A percentile compares a stretch with the other conserved stretches of the same genome.
These are phyloP conservation scores for Coemansia sp. DNA, from an alignment of 192 early-diverging fungal genomes.

Conservation along the genomic window DNA sequence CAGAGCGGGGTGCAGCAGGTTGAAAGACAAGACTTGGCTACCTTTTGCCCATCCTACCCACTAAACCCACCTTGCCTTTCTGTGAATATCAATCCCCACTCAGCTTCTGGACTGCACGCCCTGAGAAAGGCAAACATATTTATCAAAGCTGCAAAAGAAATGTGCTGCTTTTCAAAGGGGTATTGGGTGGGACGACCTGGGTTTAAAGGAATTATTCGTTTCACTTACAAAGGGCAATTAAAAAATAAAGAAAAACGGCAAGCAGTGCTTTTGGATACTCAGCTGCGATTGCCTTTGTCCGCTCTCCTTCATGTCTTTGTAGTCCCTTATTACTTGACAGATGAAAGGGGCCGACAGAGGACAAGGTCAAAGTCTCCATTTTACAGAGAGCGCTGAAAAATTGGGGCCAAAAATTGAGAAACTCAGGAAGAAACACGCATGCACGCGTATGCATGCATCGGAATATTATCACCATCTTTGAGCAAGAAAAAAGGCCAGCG, in stretches of 20 bases:
- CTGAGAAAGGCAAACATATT: constrained; percentile 2
- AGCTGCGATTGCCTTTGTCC: no score
- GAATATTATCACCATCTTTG: constrained; percentile 1
- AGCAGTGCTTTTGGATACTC: no score
- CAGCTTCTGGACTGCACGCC: neutral
- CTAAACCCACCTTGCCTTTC: neutral
- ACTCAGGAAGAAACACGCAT: neutral
- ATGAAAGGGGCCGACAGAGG: no score
- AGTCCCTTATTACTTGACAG: no score
- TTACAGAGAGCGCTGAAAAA: neutral
- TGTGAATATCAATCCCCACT: neutral
- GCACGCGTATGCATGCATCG: neutral
- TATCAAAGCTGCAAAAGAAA: constrained; percentile 7
- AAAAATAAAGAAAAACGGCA: no score
- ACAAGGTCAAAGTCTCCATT: neutral
- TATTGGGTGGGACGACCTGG: no score
- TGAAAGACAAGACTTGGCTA: neutral
- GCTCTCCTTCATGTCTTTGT: no score
- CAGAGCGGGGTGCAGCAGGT: neutral
- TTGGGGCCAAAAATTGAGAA: neutral
- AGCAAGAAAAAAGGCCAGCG: neutral
- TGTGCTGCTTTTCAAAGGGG: neutral
- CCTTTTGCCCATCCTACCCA: neutral
- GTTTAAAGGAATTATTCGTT: no score
- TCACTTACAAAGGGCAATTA: no score